Evolutionary conservation across 2,329 filamentous ascomycete genomes (phyloP), one percentile per base, ranked within the genome.

Genomic region (Diaporthe velutina): DNA sequence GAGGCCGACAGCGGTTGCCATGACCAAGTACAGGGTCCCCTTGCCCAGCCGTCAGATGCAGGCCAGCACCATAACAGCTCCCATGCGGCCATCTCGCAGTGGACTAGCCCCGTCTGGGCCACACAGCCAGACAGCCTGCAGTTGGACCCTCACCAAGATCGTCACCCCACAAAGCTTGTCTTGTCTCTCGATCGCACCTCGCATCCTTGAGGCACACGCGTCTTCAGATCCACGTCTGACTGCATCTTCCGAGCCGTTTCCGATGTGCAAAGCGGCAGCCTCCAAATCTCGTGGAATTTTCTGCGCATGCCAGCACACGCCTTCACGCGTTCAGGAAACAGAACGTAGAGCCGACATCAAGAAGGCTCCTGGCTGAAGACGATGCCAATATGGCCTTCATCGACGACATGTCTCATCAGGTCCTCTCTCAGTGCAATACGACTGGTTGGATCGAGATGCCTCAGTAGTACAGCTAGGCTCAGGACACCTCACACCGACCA

Each of bases 401-500:
- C 71, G 60, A 38, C 58, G 19, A 70, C 72, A 71, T 54, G 68
- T 57, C 71, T 76, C 68, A 38, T 58, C 70, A 48, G 74, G n/a
- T 42, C 57, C 45, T 28, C 45, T 28, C 57, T 45, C 30, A 55
- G 1, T 0, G 45, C 48, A 30, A 35, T 7, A 42, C 58, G 30
- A 30, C 42, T 40, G 25, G 30, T 4, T 35, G 35, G 33, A 50
- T 19, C 13, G 22, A 68, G 70, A 66, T 42, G 35, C 38, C 54
- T 73, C 70, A 67, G 66, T 58, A 57, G 58, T 45, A 73, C 73
- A 57, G 42, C 72, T 8, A 35, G 52, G n/a, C 48, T 52, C 33
- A 45, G 33, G 30, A 58, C 55, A 7, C 68, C 75, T 70, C 52
- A 71, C 64, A 79, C 82, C 74, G 83, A 88, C 72, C 84, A 86